Base-by-base conservation (phyloP, 495 filamentous ascomycete genomes). In the Podospora didyma region DNA sequence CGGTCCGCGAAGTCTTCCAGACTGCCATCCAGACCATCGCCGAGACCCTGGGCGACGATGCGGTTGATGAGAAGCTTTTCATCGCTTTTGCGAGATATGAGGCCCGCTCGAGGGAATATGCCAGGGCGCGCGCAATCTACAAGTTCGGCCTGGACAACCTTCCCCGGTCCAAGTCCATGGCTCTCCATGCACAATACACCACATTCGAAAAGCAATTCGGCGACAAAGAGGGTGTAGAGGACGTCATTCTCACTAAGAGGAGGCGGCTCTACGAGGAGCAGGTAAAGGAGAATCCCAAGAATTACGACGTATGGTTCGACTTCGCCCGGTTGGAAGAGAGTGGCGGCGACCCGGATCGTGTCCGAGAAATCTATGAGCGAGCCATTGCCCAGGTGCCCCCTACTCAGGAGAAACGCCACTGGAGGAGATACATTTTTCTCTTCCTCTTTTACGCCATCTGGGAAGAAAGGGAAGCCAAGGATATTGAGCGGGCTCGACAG, bases 171-270 rank as follows among this genome's bases (percentile, higher is more conserved):
- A 92, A 92, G 70, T 92, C 94, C 3, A 83, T 89, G 70, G 75
- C 75, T 3, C 78, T 98, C 16, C 93, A 98, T 71, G 90, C 93
- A 67, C 82, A 90, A 23, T 97, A 97, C 70, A 97, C 95, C 0
- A 92, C 88, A 0, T 98, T 98, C 61, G 95, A 97, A 70, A 98
- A 98, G 76, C 94, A 98, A 64, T 97, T 89, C 64, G 94, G 94
- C 56, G 93, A 97, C 68, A 83, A 82, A 28, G 89, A 96, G 65
- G 94, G 95, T 14, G 90, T 97, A 4, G 95, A 98, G 65, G 89
- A 97, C 63, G 94, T 97, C 11, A 89, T 98, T 34, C 64, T 97
- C 3, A 89, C 90, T n/a, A 98, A 98, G 63, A 82, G 94, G 57
- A 74, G 94, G 57, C 87, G 96, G n/a, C 86, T 92, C 44, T 98